A percentile compares a stretch with the other conserved stretches of the same genome.
Evolutionary conservation across 2,329 filamentous ascomycete species (phyloP).

Genomic region (Pestalotiopsis sp.): DNA sequence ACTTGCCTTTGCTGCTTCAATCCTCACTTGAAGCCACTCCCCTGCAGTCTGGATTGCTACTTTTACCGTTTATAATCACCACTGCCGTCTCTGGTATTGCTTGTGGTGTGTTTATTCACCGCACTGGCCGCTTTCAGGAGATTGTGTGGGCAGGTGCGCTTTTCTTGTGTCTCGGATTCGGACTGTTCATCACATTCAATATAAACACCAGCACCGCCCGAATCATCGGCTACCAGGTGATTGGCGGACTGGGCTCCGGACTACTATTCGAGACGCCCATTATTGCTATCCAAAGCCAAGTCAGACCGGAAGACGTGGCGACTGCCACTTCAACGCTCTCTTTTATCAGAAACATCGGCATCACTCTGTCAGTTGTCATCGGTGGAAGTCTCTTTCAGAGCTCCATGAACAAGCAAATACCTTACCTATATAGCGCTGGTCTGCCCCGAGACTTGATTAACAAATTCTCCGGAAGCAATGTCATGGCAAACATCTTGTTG

Average conservation of each 20-base stretch:
- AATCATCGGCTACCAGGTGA: conserved; percentile 2
- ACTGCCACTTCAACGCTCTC: conserved; percentile 5
- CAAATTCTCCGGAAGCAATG: background rate
- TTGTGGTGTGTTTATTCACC: conserved; percentile 3
- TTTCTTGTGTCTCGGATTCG: background rate
- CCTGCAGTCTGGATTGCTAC: background rate
- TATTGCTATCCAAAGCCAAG: conserved; percentile 8
- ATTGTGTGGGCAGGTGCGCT: background rate
- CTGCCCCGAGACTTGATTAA: background rate
- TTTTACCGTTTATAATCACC: conserved; percentile 2
- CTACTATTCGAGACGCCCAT: conserved; percentile 5
- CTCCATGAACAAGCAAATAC: background rate
- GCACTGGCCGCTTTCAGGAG: background rate
- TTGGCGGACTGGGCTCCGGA: background rate
- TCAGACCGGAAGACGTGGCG: background rate
- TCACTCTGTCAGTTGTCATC: conserved; percentile 3
- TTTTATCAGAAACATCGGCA: conserved; percentile 4
- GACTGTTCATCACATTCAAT: conserved; percentile 2
- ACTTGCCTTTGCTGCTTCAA: conserved; percentile 2
- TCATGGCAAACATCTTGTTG: background rate
- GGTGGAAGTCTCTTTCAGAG: conserved; percentile 3
- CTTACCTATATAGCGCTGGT: background rate
- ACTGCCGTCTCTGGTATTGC: conserved; percentile 1
- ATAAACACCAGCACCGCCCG: background rate
- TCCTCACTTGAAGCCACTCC: background rate